Base-by-base conservation (phyloP, 768 basidiomycete genomes). In the Leccinellum luteum region DNA sequence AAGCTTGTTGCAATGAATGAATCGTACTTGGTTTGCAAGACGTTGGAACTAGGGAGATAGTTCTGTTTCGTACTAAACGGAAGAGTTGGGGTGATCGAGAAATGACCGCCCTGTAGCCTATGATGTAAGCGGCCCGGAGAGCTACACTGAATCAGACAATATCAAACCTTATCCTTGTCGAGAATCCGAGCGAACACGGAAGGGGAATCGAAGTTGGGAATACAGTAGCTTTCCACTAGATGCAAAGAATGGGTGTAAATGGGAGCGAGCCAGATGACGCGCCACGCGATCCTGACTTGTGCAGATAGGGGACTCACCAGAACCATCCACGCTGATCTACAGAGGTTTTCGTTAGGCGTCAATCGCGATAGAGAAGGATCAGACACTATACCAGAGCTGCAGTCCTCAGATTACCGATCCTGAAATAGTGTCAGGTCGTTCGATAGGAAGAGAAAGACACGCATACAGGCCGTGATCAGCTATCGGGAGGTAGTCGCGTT, bases 121-220 rank as follows among this genome's bases (percentile, higher is more conserved):
- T 17, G 44, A 21, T n/a, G 54, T 65, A 43, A 64, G 50, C 10
- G n/a, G n/a, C n/a, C n/a, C n/a, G 9, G 41, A 31, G 49, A 35
- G 38, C 12, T 55, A 35, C 17, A 23, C 2, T 38, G 8, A 19
- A 60, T 34, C 25, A 23, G 30, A 27, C 7, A 17, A 12, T 19
- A 31, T 15, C 60, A 15, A 34, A 77, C 81, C 72, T 90, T 92
- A 70, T 92, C 75, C 66, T 92, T 92, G 77, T 94, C 91, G 6
- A 94, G 79, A 63, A 93, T 91, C 8, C 94, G 84, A 7, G 93
- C 94, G 62, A 95, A 96, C 50, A 96, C 79, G 17, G 90, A 93
- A 4, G 94, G 94, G 2, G 92, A 94, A 72, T 97, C 94, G 69
- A 97, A 96, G 75, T 94, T 80, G 1, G 94, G 94, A 27, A 95